Evolutionary conservation across 441 rosid species (phyloP).

Genomic region (Syzygium malaccense): DNA sequence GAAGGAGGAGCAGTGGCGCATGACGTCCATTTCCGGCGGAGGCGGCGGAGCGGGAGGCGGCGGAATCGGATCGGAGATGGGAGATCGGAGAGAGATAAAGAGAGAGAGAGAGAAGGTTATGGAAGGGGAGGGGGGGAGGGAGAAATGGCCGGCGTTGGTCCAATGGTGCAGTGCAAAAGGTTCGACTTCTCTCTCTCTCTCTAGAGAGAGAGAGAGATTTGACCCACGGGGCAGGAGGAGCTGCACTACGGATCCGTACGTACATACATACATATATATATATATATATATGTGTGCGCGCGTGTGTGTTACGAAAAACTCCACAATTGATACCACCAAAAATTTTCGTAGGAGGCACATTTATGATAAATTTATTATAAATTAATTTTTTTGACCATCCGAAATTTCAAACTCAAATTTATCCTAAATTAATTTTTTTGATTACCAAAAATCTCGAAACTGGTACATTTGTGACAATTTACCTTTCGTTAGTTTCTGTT

Average conservation of each 20-base stretch:
- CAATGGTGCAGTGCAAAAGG: background rate
- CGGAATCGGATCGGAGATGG: background rate
- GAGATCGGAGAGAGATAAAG: background rate
- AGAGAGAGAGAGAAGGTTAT: background rate
- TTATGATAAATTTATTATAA: too few relatives aligned
- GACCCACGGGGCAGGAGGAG: background rate
- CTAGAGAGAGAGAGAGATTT: background rate
- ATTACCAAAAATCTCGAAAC: too few relatives aligned
- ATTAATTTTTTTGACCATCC: too few relatives aligned
- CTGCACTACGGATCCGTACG: background rate
- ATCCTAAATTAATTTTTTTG: too few relatives aligned
- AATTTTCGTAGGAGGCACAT: fast-evolving
- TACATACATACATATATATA: too few relatives aligned
- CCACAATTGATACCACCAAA: too few relatives aligned
- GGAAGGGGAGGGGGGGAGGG: background rate
- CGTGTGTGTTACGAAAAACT: too few relatives aligned
- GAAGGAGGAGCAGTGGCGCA: slow-evolving; percentile 67
- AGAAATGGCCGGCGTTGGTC: background rate
- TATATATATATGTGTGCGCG: too few relatives aligned
- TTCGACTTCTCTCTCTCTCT: background rate
- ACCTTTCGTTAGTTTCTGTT: too few relatives aligned
- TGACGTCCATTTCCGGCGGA: slow-evolving; percentile 41
- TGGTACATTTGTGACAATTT: too few relatives aligned
- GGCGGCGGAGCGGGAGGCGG: background rate
- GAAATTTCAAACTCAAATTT: too few relatives aligned